phyloP scores from a whole-genome alignment of 176 grass and related monocot species.

The Cocos nucifera region DNA sequence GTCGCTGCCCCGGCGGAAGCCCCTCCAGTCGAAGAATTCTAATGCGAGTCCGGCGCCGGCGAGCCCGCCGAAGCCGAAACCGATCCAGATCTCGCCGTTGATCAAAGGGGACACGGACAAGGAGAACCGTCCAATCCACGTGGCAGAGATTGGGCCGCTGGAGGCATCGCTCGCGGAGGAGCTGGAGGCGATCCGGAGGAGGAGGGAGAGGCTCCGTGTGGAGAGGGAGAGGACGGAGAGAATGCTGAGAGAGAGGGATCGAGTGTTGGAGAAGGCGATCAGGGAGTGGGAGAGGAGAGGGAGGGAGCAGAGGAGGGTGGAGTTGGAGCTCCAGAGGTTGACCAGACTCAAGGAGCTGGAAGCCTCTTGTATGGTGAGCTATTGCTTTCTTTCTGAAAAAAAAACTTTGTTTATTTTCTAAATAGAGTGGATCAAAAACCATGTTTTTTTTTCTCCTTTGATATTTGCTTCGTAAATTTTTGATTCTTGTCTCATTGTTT shows the following conservation, averaged over 20 bases:
- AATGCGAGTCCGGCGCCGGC: constrained; percentile 12
- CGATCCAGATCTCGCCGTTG: background rate
- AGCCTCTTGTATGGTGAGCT: constrained; percentile 23
- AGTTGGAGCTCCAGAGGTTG: constrained; percentile 17
- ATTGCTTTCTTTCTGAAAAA: background rate
- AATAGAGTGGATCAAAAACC: background rate
- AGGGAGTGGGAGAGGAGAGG: constrained; percentile 29
- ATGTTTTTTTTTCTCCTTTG: background rate
- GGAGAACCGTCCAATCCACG: constrained; percentile 9
- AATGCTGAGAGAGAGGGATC: constrained; percentile 22
- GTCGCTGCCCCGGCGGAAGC: background rate
- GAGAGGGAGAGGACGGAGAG: constrained; percentile 24
- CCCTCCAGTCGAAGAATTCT: constrained; percentile 23
- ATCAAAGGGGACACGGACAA: constrained; percentile 2
- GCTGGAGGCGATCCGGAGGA: constrained; percentile 18
- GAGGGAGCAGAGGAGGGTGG: constrained; percentile 24
- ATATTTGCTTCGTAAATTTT: background rate
- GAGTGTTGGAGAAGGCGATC: constrained; percentile 20
- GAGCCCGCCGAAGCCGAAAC: constrained; percentile 7
- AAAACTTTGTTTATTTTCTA: background rate
- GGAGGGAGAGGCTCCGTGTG: constrained; percentile 21
- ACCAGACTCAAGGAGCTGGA: constrained; percentile 17
- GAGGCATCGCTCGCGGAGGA: constrained; percentile 28
- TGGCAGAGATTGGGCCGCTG: background rate
- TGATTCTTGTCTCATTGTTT: background rate